Base-by-base conservation (phyloP, 1,284 basidiomycete genomes). In the Inonotus obliquus region DNA sequence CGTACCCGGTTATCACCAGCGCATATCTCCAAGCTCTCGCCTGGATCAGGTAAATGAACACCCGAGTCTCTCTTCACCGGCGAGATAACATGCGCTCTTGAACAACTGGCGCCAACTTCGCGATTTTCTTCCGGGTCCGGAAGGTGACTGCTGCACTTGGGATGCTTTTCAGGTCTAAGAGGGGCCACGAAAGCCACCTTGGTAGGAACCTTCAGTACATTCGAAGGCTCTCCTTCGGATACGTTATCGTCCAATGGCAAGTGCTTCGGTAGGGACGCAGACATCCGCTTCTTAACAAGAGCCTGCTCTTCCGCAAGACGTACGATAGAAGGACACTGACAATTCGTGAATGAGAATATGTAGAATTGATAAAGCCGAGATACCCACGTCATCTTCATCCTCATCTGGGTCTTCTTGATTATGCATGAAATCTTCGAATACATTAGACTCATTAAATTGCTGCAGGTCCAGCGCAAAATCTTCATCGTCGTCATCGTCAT, bases 401-500 rank as follows among this genome's bases (percentile, higher is more conserved):
- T 59, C 60, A 9, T 59, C 45, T 23, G 44, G 44, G 14, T 41
- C 52, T 25, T 55, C 55, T 45, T 58, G 59, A 14, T 41, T 59
- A n/a, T 23, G 48, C 7, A 64, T 45, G 57, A 55, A 64, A 49
- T 61, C 49, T 29, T 64, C 63, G 48, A 64, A 64, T 19, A 55
- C 59, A 14, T 54, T 19, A 6, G 44, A 23, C 14, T 64, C 63
- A 39, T 64, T 64, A 54, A 60, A 64, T 23, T 64, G 63, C 17
- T 58, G 55, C 17, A 64, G 55, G 21, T 64, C 63, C 25, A 64
- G 60, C 1, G 59, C 49, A 37, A 64, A 61, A 19, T 63, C 62
- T 41, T 64, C 63, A 37, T 63, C 62, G 37, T 63, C 62, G n/a
- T 64, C 63, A 29, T 64, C 63, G 44, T 64, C 63, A 41, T 64